Conservation (phyloP, 768 basidiomycete species). For the Dacryopinax spathularia region DNA sequence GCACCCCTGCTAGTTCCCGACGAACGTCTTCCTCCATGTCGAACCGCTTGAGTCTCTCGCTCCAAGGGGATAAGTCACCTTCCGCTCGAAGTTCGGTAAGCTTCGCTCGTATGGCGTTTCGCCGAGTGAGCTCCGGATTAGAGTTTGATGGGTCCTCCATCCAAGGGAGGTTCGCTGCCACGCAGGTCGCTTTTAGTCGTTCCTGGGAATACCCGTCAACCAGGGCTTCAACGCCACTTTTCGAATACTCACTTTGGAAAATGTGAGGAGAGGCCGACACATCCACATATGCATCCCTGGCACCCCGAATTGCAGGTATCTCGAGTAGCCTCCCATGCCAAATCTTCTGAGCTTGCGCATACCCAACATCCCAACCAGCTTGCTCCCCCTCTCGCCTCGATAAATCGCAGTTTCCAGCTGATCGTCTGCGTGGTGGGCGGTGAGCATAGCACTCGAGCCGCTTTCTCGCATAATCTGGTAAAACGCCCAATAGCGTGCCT, state of each 20-base stretch:
- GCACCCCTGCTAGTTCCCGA: background rate
- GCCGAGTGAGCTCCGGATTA: slow-evolving; percentile 52
- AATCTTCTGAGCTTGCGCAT: slow-evolving; percentile 56
- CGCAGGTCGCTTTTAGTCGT: slow-evolving; percentile 66
- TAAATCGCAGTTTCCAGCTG: slow-evolving; percentile 71
- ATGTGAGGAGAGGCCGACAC: slow-evolving; percentile 50
- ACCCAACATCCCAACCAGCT: slow-evolving; percentile 43
- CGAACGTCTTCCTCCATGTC: background rate
- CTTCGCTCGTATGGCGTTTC: slow-evolving; percentile 55
- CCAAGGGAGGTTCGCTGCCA: slow-evolving; percentile 44
- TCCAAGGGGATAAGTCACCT: background rate
- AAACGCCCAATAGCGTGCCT: slow-evolving; percentile 42
- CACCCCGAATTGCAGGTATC: slow-evolving; percentile 32
- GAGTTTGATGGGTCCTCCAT: slow-evolving; percentile 58
- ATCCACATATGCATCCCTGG: slow-evolving; percentile 56
- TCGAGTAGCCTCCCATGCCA: slow-evolving; percentile 52
- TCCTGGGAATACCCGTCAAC: slow-evolving; percentile 33
- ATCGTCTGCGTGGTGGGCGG: slow-evolving; percentile 71
- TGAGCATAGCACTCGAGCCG: slow-evolving; percentile 35
- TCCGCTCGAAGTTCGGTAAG: slow-evolving; percentile 14
- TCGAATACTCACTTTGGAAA: slow-evolving; percentile 44
- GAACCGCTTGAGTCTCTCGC: background rate
- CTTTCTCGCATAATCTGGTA: slow-evolving; percentile 33
- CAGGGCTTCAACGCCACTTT: background rate
- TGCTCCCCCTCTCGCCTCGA: slow-evolving; percentile 28